Conservation (phyloP, 1,139 yeast species). For the Diutina rugosa region DNA sequence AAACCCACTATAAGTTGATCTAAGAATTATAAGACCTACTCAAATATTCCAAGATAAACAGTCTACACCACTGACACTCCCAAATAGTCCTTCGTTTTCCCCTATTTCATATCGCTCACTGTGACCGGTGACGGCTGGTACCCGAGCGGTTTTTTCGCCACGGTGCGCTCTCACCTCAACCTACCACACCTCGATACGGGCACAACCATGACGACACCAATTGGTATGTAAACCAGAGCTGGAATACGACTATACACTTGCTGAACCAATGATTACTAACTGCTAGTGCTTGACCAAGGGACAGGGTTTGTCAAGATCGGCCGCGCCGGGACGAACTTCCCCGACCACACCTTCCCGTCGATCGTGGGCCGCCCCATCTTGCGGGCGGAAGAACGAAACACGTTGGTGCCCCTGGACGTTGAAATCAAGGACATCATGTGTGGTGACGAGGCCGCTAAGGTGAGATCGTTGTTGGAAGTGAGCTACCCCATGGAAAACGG, state of each 20-base stretch:
- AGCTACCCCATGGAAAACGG: constrained; percentile 99
- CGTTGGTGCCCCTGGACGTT: constrained; percentile 39
- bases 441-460: constrained; percentile 90
- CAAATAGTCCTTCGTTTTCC: no score
- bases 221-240: neutral
- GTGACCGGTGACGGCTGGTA: neutral
- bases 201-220: neutral
- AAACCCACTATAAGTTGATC: no score
- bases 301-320: constrained; percentile 96
- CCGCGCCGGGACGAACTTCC: constrained; percentile 93
- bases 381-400: constrained; percentile 86
- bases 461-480: constrained; percentile 78
- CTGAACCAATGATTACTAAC: neutral
- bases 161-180: neutral
- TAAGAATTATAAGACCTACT: no score
- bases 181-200: neutral
- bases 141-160: neutral
- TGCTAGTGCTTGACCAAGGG: constrained; percentile 89
- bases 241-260: neutral
- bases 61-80: no score
- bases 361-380: constrained; percentile 96
- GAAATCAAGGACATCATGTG: constrained; percentile 92
- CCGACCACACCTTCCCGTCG: constrained; percentile 96
- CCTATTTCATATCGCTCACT: neutral
- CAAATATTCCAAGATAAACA: no score